These are phyloP conservation scores for Ceratocystis albifundus DNA, from an alignment of 2,329 filamentous ascomycete species.

Conservation along the genomic window DNA sequence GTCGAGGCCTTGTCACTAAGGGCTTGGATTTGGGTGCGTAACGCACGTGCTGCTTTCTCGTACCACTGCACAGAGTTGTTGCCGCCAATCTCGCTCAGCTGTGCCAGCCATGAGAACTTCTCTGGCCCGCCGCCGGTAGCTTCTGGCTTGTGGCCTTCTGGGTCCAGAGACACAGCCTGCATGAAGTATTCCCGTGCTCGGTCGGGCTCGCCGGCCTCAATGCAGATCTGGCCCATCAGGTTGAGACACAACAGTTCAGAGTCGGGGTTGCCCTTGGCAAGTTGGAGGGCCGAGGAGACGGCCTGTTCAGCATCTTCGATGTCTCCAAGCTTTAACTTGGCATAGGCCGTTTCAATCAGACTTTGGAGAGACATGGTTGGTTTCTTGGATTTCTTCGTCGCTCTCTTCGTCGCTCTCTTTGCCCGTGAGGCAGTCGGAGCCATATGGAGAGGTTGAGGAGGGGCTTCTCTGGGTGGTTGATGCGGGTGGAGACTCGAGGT, in stretches of 20 bases:
- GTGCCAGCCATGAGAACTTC: conserved; percentile 90
- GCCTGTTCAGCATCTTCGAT: conserved; percentile 33
- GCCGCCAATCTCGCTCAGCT: conserved; percentile 64
- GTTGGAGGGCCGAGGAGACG: conserved; percentile 36
- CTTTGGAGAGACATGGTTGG: conserved; percentile 28
- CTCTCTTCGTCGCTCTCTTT: conserved; percentile 27
- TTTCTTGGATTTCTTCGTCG: conserved; percentile 30
- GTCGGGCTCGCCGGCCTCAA: conserved; percentile 73
- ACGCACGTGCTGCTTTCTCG: conserved; percentile 56
- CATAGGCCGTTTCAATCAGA: conserved; percentile 33
- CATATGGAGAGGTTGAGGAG: conserved; percentile 28
- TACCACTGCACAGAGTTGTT: conserved; percentile 56
- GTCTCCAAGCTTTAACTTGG: conserved; percentile 35
- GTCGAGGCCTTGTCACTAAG: conserved; percentile 35
- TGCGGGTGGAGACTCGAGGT: background rate
- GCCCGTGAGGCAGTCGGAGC: conserved; percentile 30
- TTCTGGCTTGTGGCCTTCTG: conserved; percentile 58
- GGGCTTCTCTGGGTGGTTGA: background rate
- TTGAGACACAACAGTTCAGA: conserved; percentile 55
- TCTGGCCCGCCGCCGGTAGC: conserved; percentile 71
- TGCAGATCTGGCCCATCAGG: conserved; percentile 66
- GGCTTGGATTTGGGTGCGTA: conserved; percentile 58
- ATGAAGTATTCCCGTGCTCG: conserved; percentile 61
- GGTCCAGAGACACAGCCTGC: conserved; percentile 62
- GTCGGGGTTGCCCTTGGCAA: conserved; percentile 36